Percentiles rank a stretch among this genome's conserved stretches.
Conservation (phyloP, 1,139 yeast genomes). For the Wickerhamiella pararugosa region DNA sequence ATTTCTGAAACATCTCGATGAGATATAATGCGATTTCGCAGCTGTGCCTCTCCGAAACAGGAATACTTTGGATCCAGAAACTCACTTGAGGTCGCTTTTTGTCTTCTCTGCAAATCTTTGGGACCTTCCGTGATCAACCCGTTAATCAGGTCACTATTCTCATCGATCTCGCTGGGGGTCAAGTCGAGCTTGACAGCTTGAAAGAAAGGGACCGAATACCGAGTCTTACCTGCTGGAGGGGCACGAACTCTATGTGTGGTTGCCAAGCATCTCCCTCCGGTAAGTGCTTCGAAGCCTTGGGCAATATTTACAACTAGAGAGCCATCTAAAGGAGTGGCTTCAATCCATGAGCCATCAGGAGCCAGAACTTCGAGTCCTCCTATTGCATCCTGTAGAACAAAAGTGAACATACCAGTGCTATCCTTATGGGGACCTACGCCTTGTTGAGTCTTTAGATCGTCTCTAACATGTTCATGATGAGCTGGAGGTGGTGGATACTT, state of each 20-base stretch:
- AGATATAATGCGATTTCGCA: conserved; percentile 47
- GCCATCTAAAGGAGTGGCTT: conserved; percentile 26
- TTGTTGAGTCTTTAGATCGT: conserved; percentile 26
- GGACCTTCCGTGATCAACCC: conserved; percentile 21
- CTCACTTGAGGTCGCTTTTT: conserved; percentile 24
- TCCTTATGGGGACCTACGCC: conserved; percentile 65
- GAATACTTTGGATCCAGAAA: conserved; percentile 22
- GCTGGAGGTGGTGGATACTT: conserved; percentile 20
- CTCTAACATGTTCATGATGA: not conserved
- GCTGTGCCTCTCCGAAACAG: conserved; percentile 41
- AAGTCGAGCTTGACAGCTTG: conserved; percentile 23
- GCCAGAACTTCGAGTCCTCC: conserved; percentile 48
- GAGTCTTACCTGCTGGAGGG: conserved; percentile 33
- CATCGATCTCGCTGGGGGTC: conserved; percentile 5
- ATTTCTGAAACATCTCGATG: conserved; percentile 52
- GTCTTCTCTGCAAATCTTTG: conserved; percentile 17
- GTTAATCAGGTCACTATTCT: conserved; percentile 7
- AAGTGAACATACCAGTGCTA: conserved; percentile 43
- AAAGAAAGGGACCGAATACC: conserved; percentile 27
- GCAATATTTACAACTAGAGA: conserved; percentile 27
- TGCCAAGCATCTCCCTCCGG: conserved; percentile 32
- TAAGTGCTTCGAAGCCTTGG: conserved; percentile 27
- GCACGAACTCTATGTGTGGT: conserved; percentile 50
- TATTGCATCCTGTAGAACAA: conserved; percentile 41
- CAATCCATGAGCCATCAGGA: conserved; percentile 48